Conservation (phyloP, 129 eudicot genomes). For the Pulicaria dysenterica region DNA sequence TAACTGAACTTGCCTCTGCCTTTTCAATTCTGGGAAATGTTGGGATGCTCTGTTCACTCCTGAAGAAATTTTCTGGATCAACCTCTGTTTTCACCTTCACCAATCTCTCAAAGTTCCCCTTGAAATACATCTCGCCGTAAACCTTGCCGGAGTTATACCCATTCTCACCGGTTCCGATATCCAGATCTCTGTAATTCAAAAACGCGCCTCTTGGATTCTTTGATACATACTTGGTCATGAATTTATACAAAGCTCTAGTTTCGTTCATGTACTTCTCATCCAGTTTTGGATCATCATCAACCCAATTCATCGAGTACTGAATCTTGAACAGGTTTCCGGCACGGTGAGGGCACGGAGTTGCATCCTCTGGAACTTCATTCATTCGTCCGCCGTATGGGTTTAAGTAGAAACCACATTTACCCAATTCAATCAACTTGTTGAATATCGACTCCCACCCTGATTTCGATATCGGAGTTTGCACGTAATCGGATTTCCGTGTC, state of each 20-base stretch:
- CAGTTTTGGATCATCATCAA: constrained; percentile 22
- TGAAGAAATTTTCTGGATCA: constrained; percentile 31
- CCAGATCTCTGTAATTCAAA: constrained; percentile 33
- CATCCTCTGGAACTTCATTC: constrained; percentile 30
- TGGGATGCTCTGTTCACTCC: constrained; percentile 32
- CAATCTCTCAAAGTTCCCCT: constrained; percentile 27
- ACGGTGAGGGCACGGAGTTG: constrained; percentile 49
- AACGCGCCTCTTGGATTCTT: constrained; percentile 37
- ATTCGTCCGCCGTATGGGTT: constrained; percentile 42
- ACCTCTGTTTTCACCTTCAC: constrained; percentile 30
- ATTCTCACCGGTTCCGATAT: constrained; percentile 33
- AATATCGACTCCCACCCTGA: constrained; percentile 21
- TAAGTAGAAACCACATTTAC: constrained; percentile 14
- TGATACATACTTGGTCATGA: constrained; percentile 40
- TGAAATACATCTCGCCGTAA: constrained; percentile 22
- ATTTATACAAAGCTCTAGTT: constrained; percentile 22
- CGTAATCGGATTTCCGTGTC: constrained; percentile 23
- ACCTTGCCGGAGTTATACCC: constrained; percentile 28
- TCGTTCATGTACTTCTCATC: constrained; percentile 6
- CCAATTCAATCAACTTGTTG: constrained; percentile 22
- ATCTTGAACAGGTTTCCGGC: constrained; percentile 36
- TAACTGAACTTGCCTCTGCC: background rate
- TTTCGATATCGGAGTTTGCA: constrained; percentile 10
- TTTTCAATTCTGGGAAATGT: background rate
- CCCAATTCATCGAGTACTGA: constrained; percentile 33